These are phyloP conservation scores for Aspergillus cejpii DNA, from an alignment of 2,329 filamentous ascomycete genomes.

Conservation along the genomic window DNA sequence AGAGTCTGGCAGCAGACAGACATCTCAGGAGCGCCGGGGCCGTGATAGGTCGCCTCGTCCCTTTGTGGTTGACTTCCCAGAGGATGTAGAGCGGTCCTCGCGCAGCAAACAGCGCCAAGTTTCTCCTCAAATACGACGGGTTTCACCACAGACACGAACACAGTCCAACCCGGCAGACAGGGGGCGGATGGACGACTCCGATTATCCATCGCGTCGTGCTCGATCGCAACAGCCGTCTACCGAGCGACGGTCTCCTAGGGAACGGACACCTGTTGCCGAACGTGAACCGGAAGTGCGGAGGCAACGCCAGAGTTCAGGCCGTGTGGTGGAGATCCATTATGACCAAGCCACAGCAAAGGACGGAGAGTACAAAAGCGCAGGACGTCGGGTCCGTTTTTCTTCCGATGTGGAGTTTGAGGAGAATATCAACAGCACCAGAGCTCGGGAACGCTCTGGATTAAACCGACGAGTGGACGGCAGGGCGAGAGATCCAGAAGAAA, in stretches of 20 bases:
- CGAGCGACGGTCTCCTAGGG: conserved; percentile 11
- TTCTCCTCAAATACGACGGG: conserved; percentile 6
- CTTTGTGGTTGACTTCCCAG: conserved; percentile 12
- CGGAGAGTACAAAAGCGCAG: conserved; percentile 4
- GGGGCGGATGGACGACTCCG: background rate
- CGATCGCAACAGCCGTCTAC: conserved; percentile 3
- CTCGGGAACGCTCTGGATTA: background rate
- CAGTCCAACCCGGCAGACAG: background rate
- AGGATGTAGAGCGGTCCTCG: background rate
- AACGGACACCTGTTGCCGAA: conserved; percentile 17
- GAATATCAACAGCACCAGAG: conserved; percentile 4
- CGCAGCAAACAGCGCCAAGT: background rate
- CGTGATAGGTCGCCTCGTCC: conserved; percentile 8
- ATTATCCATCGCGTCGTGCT: background rate
- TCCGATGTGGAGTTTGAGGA: conserved; percentile 12
- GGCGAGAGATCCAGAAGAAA: conserved; percentile 1
- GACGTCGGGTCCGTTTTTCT: conserved; percentile 15
- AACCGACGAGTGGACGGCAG: background rate
- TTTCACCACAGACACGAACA: conserved; percentile 6
- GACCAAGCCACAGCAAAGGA: conserved; percentile 1
- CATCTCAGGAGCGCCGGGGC: conserved; percentile 2
- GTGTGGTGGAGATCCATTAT: conserved; percentile 13
- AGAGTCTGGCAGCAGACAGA: background rate
- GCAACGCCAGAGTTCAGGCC: background rate
- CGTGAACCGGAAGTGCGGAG: conserved; percentile 11